phyloP scores from a whole-genome alignment of 306 rosid species.

The Rosa lucieae region DNA sequence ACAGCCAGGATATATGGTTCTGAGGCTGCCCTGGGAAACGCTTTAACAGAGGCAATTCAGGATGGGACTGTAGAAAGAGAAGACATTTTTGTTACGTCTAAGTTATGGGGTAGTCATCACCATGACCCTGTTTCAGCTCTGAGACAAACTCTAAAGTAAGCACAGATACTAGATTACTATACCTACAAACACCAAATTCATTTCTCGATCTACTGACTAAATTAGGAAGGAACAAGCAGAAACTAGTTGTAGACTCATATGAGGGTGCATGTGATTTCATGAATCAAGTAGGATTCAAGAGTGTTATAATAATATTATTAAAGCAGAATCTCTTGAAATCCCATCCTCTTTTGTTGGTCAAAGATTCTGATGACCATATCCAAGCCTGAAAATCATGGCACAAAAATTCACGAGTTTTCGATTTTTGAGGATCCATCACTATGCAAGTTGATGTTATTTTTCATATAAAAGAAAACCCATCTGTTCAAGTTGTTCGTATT shows the following conservation, averaged over 20 bases:
- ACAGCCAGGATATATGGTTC: slow-evolving; percentile 89
- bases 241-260: neutral
- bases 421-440: slow-evolving; percentile 1
- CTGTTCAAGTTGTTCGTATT: neutral
- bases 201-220: neutral
- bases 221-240: neutral
- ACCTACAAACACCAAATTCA: neutral
- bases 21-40: slow-evolving; percentile 70
- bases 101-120: slow-evolving; percentile 91
- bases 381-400: slow-evolving; percentile 15
- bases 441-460: neutral
- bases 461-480: neutral
- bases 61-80: slow-evolving; percentile 46
- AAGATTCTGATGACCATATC: slow-evolving; percentile 2
- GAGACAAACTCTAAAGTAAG: slow-evolving; percentile 62
- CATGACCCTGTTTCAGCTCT: slow-evolving; percentile 89
- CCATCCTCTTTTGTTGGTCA: neutral
- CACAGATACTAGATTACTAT: neutral
- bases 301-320: slow-evolving; percentile 2
- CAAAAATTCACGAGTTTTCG: neutral
- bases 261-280: slow-evolving; percentile 24
- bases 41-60: slow-evolving; percentile 50
- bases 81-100: slow-evolving; percentile 77
- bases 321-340: slow-evolving; percentile 29
- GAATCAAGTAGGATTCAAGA: slow-evolving; percentile 13